phyloP scores from a whole-genome alignment of 768 basidiomycete genomes.

The Galerina marginata region DNA sequence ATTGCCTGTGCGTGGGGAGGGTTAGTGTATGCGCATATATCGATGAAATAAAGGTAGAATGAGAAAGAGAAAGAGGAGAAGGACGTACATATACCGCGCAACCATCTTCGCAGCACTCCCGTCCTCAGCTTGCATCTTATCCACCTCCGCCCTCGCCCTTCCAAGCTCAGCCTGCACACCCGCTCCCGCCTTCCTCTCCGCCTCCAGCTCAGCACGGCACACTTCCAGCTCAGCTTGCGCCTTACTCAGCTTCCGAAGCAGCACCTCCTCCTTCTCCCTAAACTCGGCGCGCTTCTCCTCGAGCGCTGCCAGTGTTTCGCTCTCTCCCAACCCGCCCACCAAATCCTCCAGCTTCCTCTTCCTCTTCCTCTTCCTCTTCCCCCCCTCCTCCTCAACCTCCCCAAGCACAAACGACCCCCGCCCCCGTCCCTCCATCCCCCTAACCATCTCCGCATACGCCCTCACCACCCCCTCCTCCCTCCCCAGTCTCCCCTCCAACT shows the following conservation, averaged over 20 bases:
- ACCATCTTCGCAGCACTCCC: slow-evolving; percentile 84
- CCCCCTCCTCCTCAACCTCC: slow-evolving; percentile 79
- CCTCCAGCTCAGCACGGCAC: slow-evolving; percentile 47
- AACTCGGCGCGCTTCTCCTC: slow-evolving; percentile 39
- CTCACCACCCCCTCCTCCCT: slow-evolving; percentile 70
- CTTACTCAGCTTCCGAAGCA: slow-evolving; percentile 48
- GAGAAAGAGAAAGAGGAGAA: no score
- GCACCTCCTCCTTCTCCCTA: slow-evolving; percentile 48
- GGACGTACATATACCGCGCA: slow-evolving; percentile 79
- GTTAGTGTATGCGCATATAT: background rate
- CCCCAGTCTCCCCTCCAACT: slow-evolving; percentile 57
- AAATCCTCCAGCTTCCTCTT: slow-evolving; percentile 28
- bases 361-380: slow-evolving; percentile 55
- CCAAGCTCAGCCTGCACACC: slow-evolving; percentile 38
- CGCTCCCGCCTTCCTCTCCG: slow-evolving; percentile 41
- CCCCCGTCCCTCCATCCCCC: slow-evolving; percentile 64
- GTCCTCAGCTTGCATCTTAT: slow-evolving; percentile 66
- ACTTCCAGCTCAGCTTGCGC: slow-evolving; percentile 50
- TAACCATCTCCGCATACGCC: slow-evolving; percentile 80
- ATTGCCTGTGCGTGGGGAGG: slow-evolving; percentile 58
- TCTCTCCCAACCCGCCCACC: no score
- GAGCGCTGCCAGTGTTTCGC: no score
- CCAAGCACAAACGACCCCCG: slow-evolving; percentile 72
- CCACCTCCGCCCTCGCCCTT: slow-evolving; percentile 52
- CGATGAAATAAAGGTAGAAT: background rate